Percentiles rank a stretch among this genome's conserved stretches.
These are phyloP conservation scores for Glebionis coronaria DNA, from an alignment of 129 eudicot species.

Conservation along the genomic window DNA sequence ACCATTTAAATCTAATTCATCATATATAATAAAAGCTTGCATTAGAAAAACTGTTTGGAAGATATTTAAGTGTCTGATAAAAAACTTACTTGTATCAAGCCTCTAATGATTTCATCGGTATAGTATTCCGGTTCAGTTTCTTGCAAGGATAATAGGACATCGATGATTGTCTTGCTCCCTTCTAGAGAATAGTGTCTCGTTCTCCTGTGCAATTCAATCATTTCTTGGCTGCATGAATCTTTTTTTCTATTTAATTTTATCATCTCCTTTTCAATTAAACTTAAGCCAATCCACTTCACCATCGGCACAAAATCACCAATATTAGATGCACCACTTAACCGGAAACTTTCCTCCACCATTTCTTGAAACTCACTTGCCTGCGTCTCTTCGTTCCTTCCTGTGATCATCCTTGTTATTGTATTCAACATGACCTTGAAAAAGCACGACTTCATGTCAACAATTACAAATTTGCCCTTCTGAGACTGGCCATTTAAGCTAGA, in stretches of 20 bases:
- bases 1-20: no score
- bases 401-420: constrained; percentile 56
- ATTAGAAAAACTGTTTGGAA: no score
- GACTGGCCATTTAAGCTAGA: constrained; percentile 8
- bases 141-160: constrained; percentile 44
- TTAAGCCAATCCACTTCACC: constrained; percentile 36
- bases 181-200: constrained; percentile 5
- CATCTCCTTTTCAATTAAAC: constrained; percentile 33
- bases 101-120: constrained; percentile 45
- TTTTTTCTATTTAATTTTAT: constrained; percentile 26
- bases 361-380: constrained; percentile 41
- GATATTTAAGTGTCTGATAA: background rate
- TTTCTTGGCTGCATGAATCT: constrained; percentile 40
- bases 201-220: constrained; percentile 37
- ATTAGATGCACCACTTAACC: constrained; percentile 33
- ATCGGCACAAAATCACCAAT: constrained; percentile 57
- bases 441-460: constrained; percentile 36
- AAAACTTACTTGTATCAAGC: constrained; percentile 47
- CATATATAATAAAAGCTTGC: no score
- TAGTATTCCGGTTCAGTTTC: constrained; percentile 48
- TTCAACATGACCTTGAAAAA: constrained; percentile 42
- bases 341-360: constrained; percentile 36
- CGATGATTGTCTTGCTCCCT: constrained; percentile 40
- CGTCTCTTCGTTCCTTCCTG: constrained; percentile 36
- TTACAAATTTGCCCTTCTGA: background rate